Conservation (phyloP, 164 flowering plant species). For the Magnolia changhungtana region DNA sequence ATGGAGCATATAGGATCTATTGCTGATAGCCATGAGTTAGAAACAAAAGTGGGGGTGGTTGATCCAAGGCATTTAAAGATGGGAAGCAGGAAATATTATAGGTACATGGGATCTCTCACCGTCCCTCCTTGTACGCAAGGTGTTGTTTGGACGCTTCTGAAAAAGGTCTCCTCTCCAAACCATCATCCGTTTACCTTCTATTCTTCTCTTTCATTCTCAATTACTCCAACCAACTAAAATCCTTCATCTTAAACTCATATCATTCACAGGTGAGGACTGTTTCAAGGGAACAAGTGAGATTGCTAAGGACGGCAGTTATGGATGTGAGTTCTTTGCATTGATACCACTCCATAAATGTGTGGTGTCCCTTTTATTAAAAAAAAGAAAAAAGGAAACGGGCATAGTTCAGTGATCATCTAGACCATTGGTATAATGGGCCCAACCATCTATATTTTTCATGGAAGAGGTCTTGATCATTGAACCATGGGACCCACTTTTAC, state of each 20-base stretch:
- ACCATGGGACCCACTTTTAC: too few species aligned
- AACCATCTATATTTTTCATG: too few species aligned
- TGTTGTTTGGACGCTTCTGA: slow-evolving; percentile 48
- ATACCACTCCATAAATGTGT: background rate
- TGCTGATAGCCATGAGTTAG: slow-evolving; percentile 10
- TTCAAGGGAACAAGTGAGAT: slow-evolving; percentile 10
- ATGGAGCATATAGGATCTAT: slow-evolving; percentile 19
- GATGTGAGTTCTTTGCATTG: slow-evolving; percentile 10
- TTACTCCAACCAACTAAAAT: background rate
- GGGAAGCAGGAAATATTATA: slow-evolving; percentile 34
- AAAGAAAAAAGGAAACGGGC: too few species aligned
- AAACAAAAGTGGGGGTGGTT: slow-evolving; percentile 24
- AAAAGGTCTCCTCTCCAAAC: slow-evolving; percentile 27
- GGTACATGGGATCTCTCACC: slow-evolving; percentile 43
- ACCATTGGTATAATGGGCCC: background rate
- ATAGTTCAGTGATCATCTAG: background rate
- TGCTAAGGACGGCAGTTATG: slow-evolving; percentile 7
- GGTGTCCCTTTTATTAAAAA: too few species aligned
- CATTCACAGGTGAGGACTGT: slow-evolving; percentile 17
- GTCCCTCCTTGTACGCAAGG: slow-evolving; percentile 50
- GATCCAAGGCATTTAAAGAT: slow-evolving; percentile 30
- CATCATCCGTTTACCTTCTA: background rate
- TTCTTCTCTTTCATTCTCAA: background rate
- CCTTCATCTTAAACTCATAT: background rate
- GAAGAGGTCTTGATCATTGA: too few species aligned